Evolutionary conservation across 2,329 filamentous ascomycete genomes (phyloP).

Genomic region (Fusarium poae): DNA sequence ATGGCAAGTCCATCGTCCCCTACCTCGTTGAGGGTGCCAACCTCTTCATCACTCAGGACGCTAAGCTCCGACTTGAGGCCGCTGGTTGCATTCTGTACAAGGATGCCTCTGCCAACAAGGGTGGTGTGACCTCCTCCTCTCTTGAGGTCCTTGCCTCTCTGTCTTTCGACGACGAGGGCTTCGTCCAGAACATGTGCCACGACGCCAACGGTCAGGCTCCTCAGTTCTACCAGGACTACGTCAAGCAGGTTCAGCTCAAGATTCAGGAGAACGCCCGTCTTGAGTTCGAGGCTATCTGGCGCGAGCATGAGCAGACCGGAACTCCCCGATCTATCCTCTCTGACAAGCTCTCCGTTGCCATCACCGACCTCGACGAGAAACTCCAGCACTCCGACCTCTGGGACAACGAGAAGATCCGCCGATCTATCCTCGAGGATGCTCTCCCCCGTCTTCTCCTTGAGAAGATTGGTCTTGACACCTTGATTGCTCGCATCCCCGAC

Average conservation of each 20-base stretch:
- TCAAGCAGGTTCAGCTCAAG: slow-evolving; percentile 88
- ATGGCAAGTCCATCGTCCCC: slow-evolving; percentile 87
- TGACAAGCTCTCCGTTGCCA: slow-evolving; percentile 89
- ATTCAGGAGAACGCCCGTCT: slow-evolving; percentile 92
- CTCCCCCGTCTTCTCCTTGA: slow-evolving; percentile 85
- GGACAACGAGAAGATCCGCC: slow-evolving; percentile 83
- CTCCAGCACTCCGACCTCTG: slow-evolving; percentile 93
- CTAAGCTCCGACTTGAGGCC: slow-evolving; percentile 92
- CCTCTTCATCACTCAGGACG: slow-evolving; percentile 98
- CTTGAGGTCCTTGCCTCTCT: slow-evolving; percentile 95
- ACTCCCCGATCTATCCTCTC: slow-evolving; percentile 86
- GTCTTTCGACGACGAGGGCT: slow-evolving; percentile 90
- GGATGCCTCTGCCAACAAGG: slow-evolving; percentile 98
- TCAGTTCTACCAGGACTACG: slow-evolving; percentile 92
- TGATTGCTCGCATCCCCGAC: slow-evolving; percentile 88
- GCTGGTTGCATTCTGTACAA: slow-evolving; percentile 98
- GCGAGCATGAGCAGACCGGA: slow-evolving; percentile 87
- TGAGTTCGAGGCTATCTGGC: slow-evolving; percentile 99
- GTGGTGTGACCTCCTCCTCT: slow-evolving; percentile 96
- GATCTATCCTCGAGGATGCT: slow-evolving; percentile 84
- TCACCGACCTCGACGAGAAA: slow-evolving; percentile 97
- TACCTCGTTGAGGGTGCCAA: slow-evolving; percentile 99
- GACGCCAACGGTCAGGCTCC: slow-evolving; percentile 78
- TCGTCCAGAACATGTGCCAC: slow-evolving; percentile 95
- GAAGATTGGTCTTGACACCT: slow-evolving; percentile 91